Evolutionary conservation across 2,329 filamentous ascomycete genomes (phyloP), one percentile per base, ranked within the genome.

Genomic region (Dactylellina sp.): DNA sequence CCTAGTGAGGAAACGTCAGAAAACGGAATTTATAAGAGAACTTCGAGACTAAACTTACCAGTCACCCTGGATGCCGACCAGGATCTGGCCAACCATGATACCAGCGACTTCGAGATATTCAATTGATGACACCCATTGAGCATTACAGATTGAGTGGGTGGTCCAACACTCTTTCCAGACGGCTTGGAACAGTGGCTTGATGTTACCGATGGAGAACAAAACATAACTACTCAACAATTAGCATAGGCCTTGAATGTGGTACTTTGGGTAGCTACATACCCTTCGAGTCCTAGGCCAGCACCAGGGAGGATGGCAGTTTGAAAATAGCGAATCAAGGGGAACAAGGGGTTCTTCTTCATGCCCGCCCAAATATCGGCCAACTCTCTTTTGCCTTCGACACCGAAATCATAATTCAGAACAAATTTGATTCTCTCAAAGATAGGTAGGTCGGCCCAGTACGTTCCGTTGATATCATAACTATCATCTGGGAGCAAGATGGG

Each of bases 191-290:
- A 98, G 85, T 2, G 93, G 91, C 79, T 91, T 88, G 76, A 98
- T 84, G 82, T 97, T 97, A 70, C 94, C 94, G 78, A 98, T 97
- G 76, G 93, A 97, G 85, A 98, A 98, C 18, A 98, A 87, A 44
- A 97, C 93, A 80, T 97, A 98, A 78, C 92, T 88, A 66, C 14
- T 7, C 6, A 32, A 32, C 78, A 2, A 32, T 62, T 47, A 63
- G 64, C 28, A 14, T 5, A 25, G 39, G 52, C 40, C 18, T 47
- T 6, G 22, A 32, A 44, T 53, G 32, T 49, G 49, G 22, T 42
- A 14, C 20, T 25, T 5, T 22, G 9, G 14, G 4, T n/a, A 16
- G 22, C 9, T 44, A 81, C 83, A 75, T 80, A 87, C 84, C 88
- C 94, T 85, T 98, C 94, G 25, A 98, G 87, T 80, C 93, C 90